Percentiles rank a stretch among this genome's conserved stretches.
phyloP scores from a whole-genome alignment of 805 yeast genomes.

The Metschnikowia gruessii region DNA sequence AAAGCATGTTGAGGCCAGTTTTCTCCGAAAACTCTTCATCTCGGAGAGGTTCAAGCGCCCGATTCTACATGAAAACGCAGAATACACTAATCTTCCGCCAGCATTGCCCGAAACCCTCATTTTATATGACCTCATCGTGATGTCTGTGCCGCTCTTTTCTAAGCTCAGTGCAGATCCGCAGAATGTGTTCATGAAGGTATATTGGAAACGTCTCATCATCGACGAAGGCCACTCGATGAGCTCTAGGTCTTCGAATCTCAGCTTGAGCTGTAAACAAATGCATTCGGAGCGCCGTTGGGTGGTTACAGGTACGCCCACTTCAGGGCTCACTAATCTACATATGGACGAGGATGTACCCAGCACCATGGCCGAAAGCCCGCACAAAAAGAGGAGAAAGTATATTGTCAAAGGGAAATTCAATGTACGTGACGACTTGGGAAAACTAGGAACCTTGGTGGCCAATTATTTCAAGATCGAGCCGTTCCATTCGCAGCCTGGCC shows the following conservation, averaged over 20 bases:
- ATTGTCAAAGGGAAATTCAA: conserved; percentile 49
- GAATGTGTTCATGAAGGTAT: conserved; percentile 35
- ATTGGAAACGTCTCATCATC: conserved; percentile 69
- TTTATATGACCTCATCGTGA: conserved; percentile 50
- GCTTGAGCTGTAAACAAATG: conserved; percentile 46
- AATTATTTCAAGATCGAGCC: conserved; percentile 60
- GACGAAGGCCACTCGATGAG: conserved; percentile 73
- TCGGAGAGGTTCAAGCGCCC: conserved; percentile 31
- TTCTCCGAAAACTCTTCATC: conserved; percentile 33
- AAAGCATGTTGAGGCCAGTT: conserved; percentile 48
- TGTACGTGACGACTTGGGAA: conserved; percentile 50
- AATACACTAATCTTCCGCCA: conserved; percentile 23
- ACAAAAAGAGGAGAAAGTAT: conserved; percentile 32
- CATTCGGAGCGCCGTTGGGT: conserved; percentile 67
- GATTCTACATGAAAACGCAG: conserved; percentile 13
- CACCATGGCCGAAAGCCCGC: conserved; percentile 14
- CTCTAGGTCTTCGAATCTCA: conserved; percentile 49
- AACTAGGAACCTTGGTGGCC: conserved; percentile 50
- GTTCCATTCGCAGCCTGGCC: conserved; percentile 44
- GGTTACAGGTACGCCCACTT: conserved; percentile 73
- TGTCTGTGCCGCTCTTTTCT: conserved; percentile 48
- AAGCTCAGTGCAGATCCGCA: conserved; percentile 28
- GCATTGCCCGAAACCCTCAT: conserved; percentile 32
- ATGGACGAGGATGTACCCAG: conserved; percentile 35
- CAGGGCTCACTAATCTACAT: conserved; percentile 60